Evolutionary conservation across 169 alveolate genomes (phyloP), one percentile per base, ranked within the genome.

Genomic region (Plasmodium billcollinsi): DNA sequence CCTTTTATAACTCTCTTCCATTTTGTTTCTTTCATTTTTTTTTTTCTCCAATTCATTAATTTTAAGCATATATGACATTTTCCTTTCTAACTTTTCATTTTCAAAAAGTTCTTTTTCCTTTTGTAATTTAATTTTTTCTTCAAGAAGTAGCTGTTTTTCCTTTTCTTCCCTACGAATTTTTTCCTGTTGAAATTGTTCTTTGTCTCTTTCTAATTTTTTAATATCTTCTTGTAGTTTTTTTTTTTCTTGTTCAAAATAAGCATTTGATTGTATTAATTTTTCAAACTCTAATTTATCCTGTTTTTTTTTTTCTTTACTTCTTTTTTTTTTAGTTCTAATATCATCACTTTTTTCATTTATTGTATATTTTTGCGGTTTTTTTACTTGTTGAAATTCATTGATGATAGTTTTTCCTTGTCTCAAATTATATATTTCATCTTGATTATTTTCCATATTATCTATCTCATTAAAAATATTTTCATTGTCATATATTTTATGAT

Each of bases 41-140:
- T 61, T 61, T 43, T 61, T 56, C 33, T 62, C 66, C 89, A 78
- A 69, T 43, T 61, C 78, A 21, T 29, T 54, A 21, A 63, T 50
- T 45, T 61, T 63, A 20, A 62, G 47, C 92, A 56, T 73, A 63
- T 26, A 39, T 9, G 94, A 73, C 71, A 47, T 14, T 21, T 65
- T 26, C 47, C 89, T 67, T 50, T 67, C 74, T 29, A 71, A 59
- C 12, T 29, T 24, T 65, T 70, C 92, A 80, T 62, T 76, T 65
- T 59, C 88, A 54, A 58, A 93, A 33, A 66, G 73, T 67, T 67
- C 70, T 88, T 88, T 88, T 75, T 47, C 66, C 72, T 43, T 95
- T 88, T 75, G 93, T 88, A 26, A 95, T 86, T 67, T 78, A 70
- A 75, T 39, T 21, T 69, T 83, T 91, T 71, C 94, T 75, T 63